A percentile compares a stretch with the other conserved stretches of the same genome.
Conservation (phyloP, 768 basidiomycete genomes). For the Xerocomus potaroensis region DNA sequence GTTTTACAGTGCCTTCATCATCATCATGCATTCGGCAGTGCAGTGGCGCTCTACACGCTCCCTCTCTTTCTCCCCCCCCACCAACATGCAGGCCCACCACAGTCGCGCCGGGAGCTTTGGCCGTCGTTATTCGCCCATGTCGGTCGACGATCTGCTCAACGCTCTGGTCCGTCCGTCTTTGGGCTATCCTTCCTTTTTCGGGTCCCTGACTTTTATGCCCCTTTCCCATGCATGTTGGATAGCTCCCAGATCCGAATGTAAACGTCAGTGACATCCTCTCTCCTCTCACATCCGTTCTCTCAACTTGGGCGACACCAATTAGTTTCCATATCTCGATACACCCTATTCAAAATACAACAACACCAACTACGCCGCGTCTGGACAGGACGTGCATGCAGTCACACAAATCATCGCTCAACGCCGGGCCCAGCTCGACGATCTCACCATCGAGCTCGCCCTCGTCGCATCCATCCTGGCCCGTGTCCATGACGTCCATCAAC, state of each 20-base stretch:
- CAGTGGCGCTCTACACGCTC: conserved; percentile 1
- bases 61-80: background rate
- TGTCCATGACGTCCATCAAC: conserved; percentile 6
- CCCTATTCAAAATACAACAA: conserved; percentile 12
- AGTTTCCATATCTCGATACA: conserved; percentile 18
- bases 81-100: conserved; percentile 7
- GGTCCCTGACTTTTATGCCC: background rate
- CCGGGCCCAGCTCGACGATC: conserved; percentile 12
- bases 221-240: too few relatives aligned
- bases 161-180: conserved; percentile 1
- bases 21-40: too few relatives aligned
- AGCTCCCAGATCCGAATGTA: conserved; percentile 15
- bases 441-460: conserved; percentile 8
- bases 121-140: conserved; percentile 8
- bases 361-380: conserved; percentile 13
- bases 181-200: background rate
- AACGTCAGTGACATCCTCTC: conserved; percentile 5
- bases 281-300: background rate
- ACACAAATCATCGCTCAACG: conserved; percentile 13
- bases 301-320: background rate
- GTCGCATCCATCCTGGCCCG: conserved; percentile 13
- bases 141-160: conserved; percentile 10
- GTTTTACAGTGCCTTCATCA: conserved; percentile 2
- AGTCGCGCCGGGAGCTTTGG: background rate
- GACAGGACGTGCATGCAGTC: conserved; percentile 10